These are phyloP conservation scores for Mycena venus DNA, from an alignment of 768 basidiomycete genomes.

Conservation along the genomic window DNA sequence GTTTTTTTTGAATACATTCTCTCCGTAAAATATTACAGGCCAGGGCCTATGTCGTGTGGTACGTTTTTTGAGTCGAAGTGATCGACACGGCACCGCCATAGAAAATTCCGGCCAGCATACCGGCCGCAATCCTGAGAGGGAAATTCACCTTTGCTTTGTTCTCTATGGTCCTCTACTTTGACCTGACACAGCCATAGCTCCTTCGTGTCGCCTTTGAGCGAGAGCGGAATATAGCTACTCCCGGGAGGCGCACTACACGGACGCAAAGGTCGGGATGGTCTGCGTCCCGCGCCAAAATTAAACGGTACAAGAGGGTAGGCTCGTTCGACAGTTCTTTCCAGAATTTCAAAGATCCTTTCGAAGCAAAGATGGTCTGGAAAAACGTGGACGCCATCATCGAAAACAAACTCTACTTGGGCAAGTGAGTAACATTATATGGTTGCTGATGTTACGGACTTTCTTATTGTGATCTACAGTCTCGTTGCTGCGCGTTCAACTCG, in stretches of 20 bases:
- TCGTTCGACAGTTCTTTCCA: conserved; percentile 9
- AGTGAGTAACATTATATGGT: conserved; percentile 62
- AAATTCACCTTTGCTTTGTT: conserved; percentile 10
- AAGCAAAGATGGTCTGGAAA: conserved; percentile 66
- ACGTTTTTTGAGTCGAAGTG: neutral
- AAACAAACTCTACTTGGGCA: conserved; percentile 77
- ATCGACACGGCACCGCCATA: conserved; percentile 29
- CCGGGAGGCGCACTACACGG: conserved; percentile 17
- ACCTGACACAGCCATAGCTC: conserved; percentile 29
- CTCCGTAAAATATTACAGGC: conserved; percentile 12
- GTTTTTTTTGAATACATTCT: neutral
- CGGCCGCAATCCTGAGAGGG: conserved; percentile 5
- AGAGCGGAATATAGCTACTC: conserved; percentile 6
- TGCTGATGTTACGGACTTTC: conserved; percentile 35
- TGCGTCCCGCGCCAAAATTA: conserved; percentile 21
- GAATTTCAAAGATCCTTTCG: conserved; percentile 30
- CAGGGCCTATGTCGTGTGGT: neutral
- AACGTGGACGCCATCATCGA: conserved; percentile 78
- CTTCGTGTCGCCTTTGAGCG: conserved; percentile 10
- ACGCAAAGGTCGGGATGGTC: conserved; percentile 19
- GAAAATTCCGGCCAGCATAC: conserved; percentile 1
- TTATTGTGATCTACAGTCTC: conserved; percentile 59
- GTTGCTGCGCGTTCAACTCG: conserved; percentile 79
- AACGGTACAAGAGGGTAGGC: conserved; percentile 38
- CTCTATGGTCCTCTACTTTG: too few relatives aligned